A percentile compares a stretch with the other conserved stretches of the same genome.
phyloP scores from a whole-genome alignment of 352 stramenopile species.

The Thalassiosira allenii region DNA sequence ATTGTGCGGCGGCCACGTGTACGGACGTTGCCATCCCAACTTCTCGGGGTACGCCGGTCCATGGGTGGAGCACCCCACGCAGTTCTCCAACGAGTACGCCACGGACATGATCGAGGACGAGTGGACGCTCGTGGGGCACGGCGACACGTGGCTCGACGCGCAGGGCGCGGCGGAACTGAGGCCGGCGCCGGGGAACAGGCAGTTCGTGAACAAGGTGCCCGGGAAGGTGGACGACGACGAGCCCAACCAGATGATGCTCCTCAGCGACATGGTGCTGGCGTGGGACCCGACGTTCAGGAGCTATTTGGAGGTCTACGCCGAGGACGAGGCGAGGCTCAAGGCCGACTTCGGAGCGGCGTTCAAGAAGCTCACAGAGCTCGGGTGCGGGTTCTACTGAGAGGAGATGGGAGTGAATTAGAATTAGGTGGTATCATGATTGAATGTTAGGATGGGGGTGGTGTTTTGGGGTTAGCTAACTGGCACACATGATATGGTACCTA shows the following conservation, averaged over 20 bases:
- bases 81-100: conserved; percentile 92
- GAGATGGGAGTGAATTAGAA: neutral
- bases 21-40: conserved; percentile 55
- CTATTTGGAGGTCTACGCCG: conserved; percentile 93
- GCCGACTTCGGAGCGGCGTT: conserved; percentile 93
- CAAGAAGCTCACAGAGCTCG: conserved; percentile 84
- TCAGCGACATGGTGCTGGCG: conserved; percentile 93
- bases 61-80: conserved; percentile 49
- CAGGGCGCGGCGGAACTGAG: conserved; percentile 57
- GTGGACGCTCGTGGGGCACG: conserved; percentile 86
- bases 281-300: conserved; percentile 92
- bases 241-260: conserved; percentile 94
- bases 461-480: too few species aligned
- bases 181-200: conserved; percentile 59
- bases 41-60: conserved; percentile 58
- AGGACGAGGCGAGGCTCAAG: conserved; percentile 94
- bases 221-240: conserved; percentile 88
- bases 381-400: conserved; percentile 41
- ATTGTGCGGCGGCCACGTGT: conserved; percentile 55
- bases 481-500: too few species aligned
- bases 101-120: conserved; percentile 90
- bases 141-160: conserved; percentile 56
- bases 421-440: too few species aligned
- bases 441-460: too few species aligned
- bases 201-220: conserved; percentile 89